Evolutionary conservation across 179 eudicot species (phyloP).

Genomic region (Gypsophila paniculata): DNA sequence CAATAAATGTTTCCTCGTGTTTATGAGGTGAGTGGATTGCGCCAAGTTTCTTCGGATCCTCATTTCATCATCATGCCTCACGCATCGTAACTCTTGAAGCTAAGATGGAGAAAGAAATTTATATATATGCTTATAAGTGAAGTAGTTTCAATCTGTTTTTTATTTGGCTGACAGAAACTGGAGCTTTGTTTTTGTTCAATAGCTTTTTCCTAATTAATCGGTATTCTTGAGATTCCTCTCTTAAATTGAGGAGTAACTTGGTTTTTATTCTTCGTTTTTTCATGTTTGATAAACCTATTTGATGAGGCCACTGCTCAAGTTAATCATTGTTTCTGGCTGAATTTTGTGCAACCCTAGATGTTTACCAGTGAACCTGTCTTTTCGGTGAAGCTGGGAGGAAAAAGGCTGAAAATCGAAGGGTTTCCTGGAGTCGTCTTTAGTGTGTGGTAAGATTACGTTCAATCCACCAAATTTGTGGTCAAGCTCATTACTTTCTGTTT

Average conservation of each 20-base stretch:
- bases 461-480: conserved; percentile 27
- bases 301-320: conserved; percentile 38
- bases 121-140: background rate
- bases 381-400: conserved; percentile 46
- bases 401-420: conserved; percentile 40
- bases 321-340: conserved; percentile 43
- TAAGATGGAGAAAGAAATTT: background rate
- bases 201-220: background rate
- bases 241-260: conserved; percentile 2
- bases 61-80: background rate
- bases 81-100: background rate
- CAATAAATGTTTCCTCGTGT: background rate
- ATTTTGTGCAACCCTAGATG: conserved; percentile 46
- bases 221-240: background rate
- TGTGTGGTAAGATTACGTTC: conserved; percentile 45
- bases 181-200: background rate
- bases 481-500: conserved; percentile 24
- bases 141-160: background rate
- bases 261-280: background rate
- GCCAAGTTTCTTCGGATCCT: background rate
- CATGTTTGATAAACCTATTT: conserved; percentile 18
- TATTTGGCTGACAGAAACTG: background rate
- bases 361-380: conserved; percentile 43
- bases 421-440: conserved; percentile 39
- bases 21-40: background rate